Conservation (phyloP, 2,329 filamentous ascomycete genomes). For the Tolypocladium endophyticum region DNA sequence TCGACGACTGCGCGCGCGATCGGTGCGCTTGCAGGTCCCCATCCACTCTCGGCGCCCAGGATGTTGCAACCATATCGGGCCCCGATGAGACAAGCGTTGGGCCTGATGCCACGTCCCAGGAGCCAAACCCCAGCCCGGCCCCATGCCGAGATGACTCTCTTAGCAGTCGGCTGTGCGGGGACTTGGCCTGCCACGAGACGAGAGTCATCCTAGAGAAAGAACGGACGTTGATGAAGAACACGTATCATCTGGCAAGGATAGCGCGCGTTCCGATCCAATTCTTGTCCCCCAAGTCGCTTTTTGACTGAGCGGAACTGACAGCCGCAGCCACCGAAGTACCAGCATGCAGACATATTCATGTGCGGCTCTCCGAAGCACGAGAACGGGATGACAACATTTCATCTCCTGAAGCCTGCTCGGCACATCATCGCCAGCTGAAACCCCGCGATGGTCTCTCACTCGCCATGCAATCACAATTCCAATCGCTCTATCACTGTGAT, state of each 20-base stretch:
- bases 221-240: neutral
- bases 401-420: neutral
- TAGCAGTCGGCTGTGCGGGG: neutral
- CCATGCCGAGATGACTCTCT: neutral
- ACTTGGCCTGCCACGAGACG: neutral
- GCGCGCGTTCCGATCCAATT: neutral
- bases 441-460: neutral
- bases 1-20: neutral
- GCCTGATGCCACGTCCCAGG: neutral
- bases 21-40: neutral
- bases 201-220: neutral
- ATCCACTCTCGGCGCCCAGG: neutral
- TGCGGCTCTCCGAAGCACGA: neutral
- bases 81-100: neutral
- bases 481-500: neutral
- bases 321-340: neutral
- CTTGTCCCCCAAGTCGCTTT: neutral
- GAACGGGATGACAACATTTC: neutral
- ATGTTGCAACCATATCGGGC: neutral
- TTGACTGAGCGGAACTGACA: neutral
- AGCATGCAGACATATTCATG: neutral
- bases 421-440: neutral
- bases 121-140: neutral
- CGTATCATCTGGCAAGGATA: neutral
- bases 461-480: neutral